Evolutionary conservation across 2,329 filamentous ascomycete genomes (phyloP).

Genomic region (Nemania serpens): DNA sequence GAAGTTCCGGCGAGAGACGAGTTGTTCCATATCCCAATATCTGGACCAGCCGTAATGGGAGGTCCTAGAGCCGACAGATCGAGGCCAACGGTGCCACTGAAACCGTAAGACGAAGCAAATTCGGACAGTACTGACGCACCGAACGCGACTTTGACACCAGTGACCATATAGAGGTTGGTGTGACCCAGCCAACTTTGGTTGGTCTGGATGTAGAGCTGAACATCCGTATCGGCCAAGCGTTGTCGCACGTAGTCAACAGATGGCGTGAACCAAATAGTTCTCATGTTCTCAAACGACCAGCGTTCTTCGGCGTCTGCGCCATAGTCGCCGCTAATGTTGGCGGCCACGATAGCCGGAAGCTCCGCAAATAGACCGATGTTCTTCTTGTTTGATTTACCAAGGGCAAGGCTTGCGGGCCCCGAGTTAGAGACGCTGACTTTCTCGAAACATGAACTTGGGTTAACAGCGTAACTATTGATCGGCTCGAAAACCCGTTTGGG

Average conservation of each 20-base stretch:
- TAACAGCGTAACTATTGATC: background rate
- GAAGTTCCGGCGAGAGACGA: background rate
- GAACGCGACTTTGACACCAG: constrained; percentile 10
- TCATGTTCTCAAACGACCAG: constrained; percentile 11
- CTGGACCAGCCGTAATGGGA: constrained; percentile 7
- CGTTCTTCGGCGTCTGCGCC: background rate
- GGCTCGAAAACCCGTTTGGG: constrained; percentile 9
- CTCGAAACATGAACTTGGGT: constrained; percentile 4
- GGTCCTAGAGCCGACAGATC: constrained; percentile 8
- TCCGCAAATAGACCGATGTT: constrained; percentile 10
- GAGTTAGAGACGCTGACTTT: constrained; percentile 15
- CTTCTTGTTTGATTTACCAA: constrained; percentile 5
- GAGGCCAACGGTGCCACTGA: constrained; percentile 1
- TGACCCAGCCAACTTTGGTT: constrained; percentile 13
- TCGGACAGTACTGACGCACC: constrained; percentile 11
- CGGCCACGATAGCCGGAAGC: constrained; percentile 3
- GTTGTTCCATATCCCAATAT: background rate
- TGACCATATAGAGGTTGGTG: constrained; percentile 13
- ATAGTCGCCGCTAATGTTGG: constrained; percentile 1
- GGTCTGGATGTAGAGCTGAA: constrained; percentile 8
- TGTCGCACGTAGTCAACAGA: constrained; percentile 15
- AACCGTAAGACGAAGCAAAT: constrained; percentile 12
- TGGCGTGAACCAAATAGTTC: constrained; percentile 12
- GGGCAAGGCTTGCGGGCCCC: constrained; percentile 1
- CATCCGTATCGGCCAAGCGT: background rate